These are phyloP conservation scores for Salix exigua DNA, from an alignment of 345 rosid genomes.

Conservation along the genomic window DNA sequence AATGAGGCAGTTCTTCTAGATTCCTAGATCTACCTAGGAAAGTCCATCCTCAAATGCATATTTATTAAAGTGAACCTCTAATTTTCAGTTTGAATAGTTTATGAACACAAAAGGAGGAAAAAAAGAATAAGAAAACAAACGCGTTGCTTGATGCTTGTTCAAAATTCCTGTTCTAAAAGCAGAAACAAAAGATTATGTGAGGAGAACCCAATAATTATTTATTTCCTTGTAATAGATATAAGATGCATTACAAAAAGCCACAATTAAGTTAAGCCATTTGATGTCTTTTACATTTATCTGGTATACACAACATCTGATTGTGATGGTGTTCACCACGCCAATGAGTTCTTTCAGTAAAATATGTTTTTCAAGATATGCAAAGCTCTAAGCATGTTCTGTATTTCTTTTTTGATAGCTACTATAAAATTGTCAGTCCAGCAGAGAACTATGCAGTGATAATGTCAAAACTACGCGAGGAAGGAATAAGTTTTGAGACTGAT, in stretches of 20 bases:
- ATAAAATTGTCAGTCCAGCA: conserved; percentile 67
- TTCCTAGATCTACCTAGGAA: too few relatives aligned
- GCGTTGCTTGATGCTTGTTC: neutral
- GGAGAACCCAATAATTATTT: neutral
- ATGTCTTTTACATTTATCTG: neutral
- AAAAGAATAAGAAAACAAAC: too few relatives aligned
- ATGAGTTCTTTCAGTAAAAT: neutral
- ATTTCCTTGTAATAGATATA: neutral
- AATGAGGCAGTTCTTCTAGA: too few relatives aligned
- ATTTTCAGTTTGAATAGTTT: neutral
- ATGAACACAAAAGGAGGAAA: too few relatives aligned
- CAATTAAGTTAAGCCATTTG: neutral
- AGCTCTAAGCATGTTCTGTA: conserved; percentile 1
- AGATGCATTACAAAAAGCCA: neutral
- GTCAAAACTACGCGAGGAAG: conserved; percentile 69
- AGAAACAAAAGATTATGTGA: neutral
- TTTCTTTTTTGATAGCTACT: conserved; percentile 45
- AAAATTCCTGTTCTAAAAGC: neutral
- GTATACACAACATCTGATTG: neutral
- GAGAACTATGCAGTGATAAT: conserved; percentile 64
- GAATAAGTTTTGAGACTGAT: conserved; percentile 76
- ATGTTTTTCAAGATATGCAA: neutral
- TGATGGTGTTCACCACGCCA: neutral
- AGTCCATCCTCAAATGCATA: neutral
- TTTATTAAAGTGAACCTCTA: neutral